These are phyloP conservation scores for Luffa aegyptiaca DNA, from an alignment of 306 rosid genomes.

Conservation along the genomic window DNA sequence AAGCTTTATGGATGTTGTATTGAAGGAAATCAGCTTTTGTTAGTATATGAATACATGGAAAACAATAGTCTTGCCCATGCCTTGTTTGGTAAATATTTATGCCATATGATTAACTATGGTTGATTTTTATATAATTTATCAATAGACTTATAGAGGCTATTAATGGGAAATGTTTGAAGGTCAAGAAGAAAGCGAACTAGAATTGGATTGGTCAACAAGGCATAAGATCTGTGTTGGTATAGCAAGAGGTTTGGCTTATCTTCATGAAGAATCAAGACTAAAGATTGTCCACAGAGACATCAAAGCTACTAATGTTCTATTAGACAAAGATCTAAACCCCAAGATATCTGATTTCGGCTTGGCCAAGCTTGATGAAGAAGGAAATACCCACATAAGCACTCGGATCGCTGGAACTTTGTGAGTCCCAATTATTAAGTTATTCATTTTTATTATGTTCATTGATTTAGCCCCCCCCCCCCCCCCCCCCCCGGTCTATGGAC, in stretches of 20 bases:
- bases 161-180: conserved; percentile 3
- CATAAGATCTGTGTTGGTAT: conserved; percentile 53
- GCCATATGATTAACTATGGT: neutral
- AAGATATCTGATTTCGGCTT: conserved; percentile 72
- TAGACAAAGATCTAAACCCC: conserved; percentile 56
- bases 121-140: neutral
- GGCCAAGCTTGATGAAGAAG: conserved; percentile 70
- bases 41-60: conserved; percentile 48
- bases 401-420: conserved; percentile 62
- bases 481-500: neutral
- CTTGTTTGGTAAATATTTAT: conserved; percentile 26
- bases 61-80: conserved; percentile 48
- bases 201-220: conserved; percentile 57
- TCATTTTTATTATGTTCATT: neutral
- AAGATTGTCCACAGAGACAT: conserved; percentile 80
- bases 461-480: neutral
- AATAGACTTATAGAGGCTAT: neutral
- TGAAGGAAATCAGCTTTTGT: conserved; percentile 34
- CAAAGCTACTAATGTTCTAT: conserved; percentile 62
- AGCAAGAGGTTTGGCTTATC: conserved; percentile 64
- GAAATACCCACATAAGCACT: conserved; percentile 55
- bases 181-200: neutral
- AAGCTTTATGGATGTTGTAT: conserved; percentile 41
- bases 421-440: conserved; percentile 3
- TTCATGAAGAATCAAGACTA: conserved; percentile 70